Conservation (phyloP, 176 grass and related monocot genomes). For the Oryza punctata region DNA sequence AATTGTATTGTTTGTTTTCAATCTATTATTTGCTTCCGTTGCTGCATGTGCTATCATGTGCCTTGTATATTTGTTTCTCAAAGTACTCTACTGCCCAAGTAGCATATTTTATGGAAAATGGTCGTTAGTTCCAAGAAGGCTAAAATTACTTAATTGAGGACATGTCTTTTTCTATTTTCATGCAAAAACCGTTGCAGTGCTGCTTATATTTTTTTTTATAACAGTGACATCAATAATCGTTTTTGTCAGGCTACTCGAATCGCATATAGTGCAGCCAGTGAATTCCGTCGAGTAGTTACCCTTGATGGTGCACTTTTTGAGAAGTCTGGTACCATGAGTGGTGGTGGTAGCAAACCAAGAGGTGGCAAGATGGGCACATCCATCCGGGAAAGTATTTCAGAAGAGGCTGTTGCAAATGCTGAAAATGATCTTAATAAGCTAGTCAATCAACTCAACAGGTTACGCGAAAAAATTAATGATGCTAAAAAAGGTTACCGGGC, state of each 20-base stretch:
- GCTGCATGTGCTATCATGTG: conserved; percentile 11
- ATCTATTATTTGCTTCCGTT: conserved; percentile 26
- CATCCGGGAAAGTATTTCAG: conserved; percentile 69
- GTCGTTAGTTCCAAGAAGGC: not conserved
- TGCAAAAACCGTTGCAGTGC: not conserved
- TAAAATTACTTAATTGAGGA: conserved; percentile 11
- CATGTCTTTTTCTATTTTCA: conserved; percentile 6
- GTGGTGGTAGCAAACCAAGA: conserved; percentile 70
- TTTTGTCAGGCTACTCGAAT: conserved; percentile 84
- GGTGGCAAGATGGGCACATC: conserved; percentile 87
- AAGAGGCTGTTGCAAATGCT: conserved; percentile 61
- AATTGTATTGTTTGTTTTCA: conserved; percentile 32
- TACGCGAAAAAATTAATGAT: conserved; percentile 65
- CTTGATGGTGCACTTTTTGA: conserved; percentile 88
- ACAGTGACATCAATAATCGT: conserved; percentile 5
- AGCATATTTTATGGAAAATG: conserved; percentile 4
- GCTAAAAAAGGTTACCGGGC: conserved; percentile 57
- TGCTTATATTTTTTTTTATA: conserved; percentile 8
- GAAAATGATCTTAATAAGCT: conserved; percentile 71
- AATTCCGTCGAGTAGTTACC: conserved; percentile 91
- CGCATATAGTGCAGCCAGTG: conserved; percentile 66
- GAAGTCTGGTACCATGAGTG: conserved; percentile 91
- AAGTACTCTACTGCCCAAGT: not conserved
- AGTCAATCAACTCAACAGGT: conserved; percentile 56
- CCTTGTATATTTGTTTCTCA: conserved; percentile 17